Evolutionary conservation across 148 eudicot species (phyloP), one percentile per base, ranked within the genome.

Genomic region (Silene latifolia): DNA sequence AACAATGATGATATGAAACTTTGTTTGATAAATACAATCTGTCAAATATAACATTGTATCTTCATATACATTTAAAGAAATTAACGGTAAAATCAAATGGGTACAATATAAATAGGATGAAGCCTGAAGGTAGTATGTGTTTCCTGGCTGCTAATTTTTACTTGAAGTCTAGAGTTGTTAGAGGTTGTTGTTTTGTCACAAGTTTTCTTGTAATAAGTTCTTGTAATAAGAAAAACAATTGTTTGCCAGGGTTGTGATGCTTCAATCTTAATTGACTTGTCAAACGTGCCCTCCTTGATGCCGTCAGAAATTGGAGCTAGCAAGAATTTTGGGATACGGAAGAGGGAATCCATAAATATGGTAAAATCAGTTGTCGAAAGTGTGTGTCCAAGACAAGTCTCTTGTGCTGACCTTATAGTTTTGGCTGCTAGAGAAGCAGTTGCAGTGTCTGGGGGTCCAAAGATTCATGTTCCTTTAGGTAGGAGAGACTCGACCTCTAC

Each of bases 351-450:
- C 0, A 76, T 80, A 25, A 21, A 80, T 67, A 25, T 64, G 35
- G 11, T 80, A 46, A 80, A 80, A 59, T 71, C 57, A 72, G 39
- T 17, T 8, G 67, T 80, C 18, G 83, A 80, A 80, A 53, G 4
- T 54, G 73, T 56, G 66, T 76, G 83, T 56, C 79, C 79, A 47
- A 58, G 64, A 42, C 79, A 72, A 63, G 80, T 76, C 5, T 76
- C 83, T 17, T 80, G 83, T 72, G 80, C 83, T 46, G 83, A 80
- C 71, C 62, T 76, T 20, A 67, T 80, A 67, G 63, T 80, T 1
- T 76, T 80, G 27, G 79, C 77, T 66, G 79, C 80, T 13, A 76
- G 83, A 80, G 83, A 80, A 58, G 83, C 80, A 29, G 83, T 80
- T 18, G 76, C 62, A 44, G 42, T 76, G 19, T 80, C 79, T 4